phyloP scores from a whole-genome alignment of 495 filamentous ascomycete species.

The Lasiosphaeria hispida region DNA sequence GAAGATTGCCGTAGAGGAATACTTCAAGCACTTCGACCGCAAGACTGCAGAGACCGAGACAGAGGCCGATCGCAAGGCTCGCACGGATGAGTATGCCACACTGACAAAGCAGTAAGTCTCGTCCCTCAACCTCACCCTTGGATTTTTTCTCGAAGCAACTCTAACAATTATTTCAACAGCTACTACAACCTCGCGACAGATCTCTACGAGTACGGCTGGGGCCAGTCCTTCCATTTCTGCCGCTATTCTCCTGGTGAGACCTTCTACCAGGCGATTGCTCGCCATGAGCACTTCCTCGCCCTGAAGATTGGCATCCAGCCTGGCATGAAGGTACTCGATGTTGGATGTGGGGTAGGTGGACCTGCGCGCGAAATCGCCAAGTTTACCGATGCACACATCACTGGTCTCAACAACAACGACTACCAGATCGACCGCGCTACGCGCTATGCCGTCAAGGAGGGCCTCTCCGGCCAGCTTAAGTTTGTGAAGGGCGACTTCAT shows the following conservation, averaged over 20 bases:
- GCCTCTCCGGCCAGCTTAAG: conserved; percentile 74
- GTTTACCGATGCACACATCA: conserved; percentile 86
- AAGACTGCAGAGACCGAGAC: conserved; percentile 83
- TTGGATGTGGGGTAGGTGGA: conserved; percentile 96
- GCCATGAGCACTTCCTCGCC: conserved; percentile 98
- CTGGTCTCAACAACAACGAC: conserved; percentile 98
- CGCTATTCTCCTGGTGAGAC: conserved; percentile 85
- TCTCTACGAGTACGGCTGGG: conserved; percentile 97
- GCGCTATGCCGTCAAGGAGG: conserved; percentile 77
- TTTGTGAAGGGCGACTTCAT: conserved; percentile 98
- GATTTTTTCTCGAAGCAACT: background rate
- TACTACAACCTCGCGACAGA: conserved; percentile 99
- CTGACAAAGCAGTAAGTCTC: conserved; percentile 82
- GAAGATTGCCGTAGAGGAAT: conserved; percentile 89
- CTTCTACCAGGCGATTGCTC: conserved; percentile 91
- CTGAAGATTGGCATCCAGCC: conserved; percentile 82
- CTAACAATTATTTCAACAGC: conserved; percentile 40
- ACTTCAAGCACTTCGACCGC: conserved; percentile 99
- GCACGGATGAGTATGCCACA: conserved; percentile 89
- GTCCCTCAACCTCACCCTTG: conserved; percentile 4
- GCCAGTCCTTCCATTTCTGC: conserved; percentile 95
- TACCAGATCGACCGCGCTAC: conserved; percentile 97
- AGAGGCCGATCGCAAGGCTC: conserved; percentile 72
- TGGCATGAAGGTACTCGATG: conserved; percentile 89
- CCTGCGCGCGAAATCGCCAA: conserved; percentile 97